Evolutionary conservation across 208 protist genomes (phyloP).

Genomic region (Leishmania guyanensis): DNA sequence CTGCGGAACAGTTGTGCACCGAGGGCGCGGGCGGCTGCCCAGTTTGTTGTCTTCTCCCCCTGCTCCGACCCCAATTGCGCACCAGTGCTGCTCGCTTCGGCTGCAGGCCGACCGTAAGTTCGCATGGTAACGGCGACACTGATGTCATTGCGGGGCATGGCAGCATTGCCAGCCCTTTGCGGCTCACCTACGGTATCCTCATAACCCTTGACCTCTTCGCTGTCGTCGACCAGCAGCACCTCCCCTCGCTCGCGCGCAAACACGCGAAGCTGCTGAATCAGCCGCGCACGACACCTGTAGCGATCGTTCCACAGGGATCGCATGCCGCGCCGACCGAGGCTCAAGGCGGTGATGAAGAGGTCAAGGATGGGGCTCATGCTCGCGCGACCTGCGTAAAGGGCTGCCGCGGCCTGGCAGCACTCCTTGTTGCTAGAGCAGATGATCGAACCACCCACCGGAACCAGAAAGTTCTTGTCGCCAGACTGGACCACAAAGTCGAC

Average conservation of each 20-base stretch:
- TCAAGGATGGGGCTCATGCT: slow-evolving; percentile 92
- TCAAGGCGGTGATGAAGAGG: slow-evolving; percentile 96
- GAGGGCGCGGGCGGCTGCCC: slow-evolving; percentile 40
- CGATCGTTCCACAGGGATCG: slow-evolving; percentile 76
- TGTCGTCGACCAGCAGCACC: slow-evolving; percentile 28
- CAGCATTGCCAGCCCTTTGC: not conserved
- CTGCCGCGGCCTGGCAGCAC: slow-evolving; percentile 35
- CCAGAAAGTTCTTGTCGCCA: slow-evolving; percentile 99
- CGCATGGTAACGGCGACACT: slow-evolving; percentile 83
- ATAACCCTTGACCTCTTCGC: not conserved
- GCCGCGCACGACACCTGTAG: slow-evolving; percentile 44
- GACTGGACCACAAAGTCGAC: slow-evolving; percentile 97
- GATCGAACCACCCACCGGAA: slow-evolving; percentile 96
- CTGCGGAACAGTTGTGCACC: slow-evolving; percentile 77
- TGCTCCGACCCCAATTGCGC: not conserved
- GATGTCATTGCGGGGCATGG: slow-evolving; percentile 73
- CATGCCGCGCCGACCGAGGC: slow-evolving; percentile 90
- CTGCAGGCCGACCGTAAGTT: slow-evolving; percentile 13
- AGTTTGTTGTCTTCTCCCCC: not conserved
- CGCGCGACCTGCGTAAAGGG: slow-evolving; percentile 94
- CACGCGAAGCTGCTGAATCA: slow-evolving; percentile 27
- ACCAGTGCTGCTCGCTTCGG: slow-evolving; percentile 1
- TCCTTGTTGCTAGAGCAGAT: slow-evolving; percentile 38
- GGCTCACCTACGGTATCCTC: not conserved
- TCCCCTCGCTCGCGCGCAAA: slow-evolving; percentile 68